Evolutionary conservation across 2,329 filamentous ascomycete genomes (phyloP).

Genomic region (Fusarium udum): DNA sequence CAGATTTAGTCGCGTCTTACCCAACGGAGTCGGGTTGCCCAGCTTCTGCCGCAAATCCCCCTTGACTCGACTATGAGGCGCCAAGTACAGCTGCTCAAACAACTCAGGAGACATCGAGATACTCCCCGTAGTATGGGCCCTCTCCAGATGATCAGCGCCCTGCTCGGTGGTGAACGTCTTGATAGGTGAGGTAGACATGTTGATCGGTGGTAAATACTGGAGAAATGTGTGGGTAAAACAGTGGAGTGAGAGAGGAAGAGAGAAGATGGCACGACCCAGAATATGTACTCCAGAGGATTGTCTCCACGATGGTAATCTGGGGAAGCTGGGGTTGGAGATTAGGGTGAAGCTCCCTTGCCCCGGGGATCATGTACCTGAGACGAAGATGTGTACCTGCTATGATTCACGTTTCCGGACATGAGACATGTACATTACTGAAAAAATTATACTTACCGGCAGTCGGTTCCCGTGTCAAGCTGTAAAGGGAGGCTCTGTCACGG

Average conservation of each 20-base stretch:
- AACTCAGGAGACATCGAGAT: not conserved
- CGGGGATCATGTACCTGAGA: not conserved
- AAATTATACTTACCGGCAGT: not conserved
- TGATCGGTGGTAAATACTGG: not conserved
- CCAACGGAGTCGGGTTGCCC: not conserved
- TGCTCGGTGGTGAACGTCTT: not conserved
- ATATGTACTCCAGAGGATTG: not conserved
- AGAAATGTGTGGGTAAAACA: not conserved
- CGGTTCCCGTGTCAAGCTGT: not conserved
- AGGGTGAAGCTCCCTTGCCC: not conserved
- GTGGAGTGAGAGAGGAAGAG: not conserved
- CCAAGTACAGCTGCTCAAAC: not conserved
- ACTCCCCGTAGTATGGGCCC: not conserved
- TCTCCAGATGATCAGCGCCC: not conserved
- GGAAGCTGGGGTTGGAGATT: not conserved
- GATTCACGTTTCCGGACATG: too few relatives aligned
- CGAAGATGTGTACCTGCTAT: too few relatives aligned
- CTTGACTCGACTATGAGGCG: not conserved
- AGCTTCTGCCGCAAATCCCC: not conserved
- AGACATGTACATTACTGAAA: too few relatives aligned
- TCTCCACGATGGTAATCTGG: not conserved
- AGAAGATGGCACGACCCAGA: not conserved
- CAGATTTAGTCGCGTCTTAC: accelerated
- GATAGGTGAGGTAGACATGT: not conserved
- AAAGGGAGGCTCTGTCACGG: not conserved